A percentile compares a stretch with the other conserved stretches of the same genome.
Evolutionary conservation across 371 early-diverging fungal species (phyloP).

Genomic region (Ordospora colligata): DNA sequence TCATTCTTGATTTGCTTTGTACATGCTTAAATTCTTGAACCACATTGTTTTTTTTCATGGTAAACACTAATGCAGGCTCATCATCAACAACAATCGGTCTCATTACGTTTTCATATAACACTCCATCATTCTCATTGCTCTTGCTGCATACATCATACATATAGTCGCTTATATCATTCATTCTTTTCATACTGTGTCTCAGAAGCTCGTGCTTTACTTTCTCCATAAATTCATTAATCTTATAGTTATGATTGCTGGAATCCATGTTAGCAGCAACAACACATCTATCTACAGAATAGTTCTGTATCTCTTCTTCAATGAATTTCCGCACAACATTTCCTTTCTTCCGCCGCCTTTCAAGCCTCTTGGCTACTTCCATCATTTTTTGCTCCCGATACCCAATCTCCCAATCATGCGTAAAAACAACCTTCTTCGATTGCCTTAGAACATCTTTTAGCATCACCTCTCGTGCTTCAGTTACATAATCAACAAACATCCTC

Average conservation of each 20-base stretch:
- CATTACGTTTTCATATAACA: background rate
- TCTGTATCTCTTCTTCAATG: no score
- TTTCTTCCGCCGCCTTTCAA: background rate
- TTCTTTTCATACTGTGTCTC: no score
- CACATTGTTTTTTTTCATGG: background rate
- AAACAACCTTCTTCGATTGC: conserved; percentile 2
- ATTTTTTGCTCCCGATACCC: conserved; percentile 3
- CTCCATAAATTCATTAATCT: no score
- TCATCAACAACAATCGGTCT: background rate
- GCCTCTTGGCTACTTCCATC: background rate
- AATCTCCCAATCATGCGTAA: background rate
- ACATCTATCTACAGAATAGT: no score
- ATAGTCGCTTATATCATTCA: no score
- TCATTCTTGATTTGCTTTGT: background rate
- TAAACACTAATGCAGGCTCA: background rate
- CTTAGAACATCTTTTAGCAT: background rate
- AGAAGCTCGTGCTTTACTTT: no score
- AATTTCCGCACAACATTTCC: background rate
- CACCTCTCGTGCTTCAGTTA: background rate
- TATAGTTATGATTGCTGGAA: no score
- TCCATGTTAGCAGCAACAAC: no score
- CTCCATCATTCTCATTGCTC: background rate
- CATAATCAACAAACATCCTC: background rate
- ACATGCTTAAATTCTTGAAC: background rate
- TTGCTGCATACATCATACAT: no score